Base-by-base conservation (phyloP, 257 asterid species). In the Phtheirospermum japonicum region DNA sequence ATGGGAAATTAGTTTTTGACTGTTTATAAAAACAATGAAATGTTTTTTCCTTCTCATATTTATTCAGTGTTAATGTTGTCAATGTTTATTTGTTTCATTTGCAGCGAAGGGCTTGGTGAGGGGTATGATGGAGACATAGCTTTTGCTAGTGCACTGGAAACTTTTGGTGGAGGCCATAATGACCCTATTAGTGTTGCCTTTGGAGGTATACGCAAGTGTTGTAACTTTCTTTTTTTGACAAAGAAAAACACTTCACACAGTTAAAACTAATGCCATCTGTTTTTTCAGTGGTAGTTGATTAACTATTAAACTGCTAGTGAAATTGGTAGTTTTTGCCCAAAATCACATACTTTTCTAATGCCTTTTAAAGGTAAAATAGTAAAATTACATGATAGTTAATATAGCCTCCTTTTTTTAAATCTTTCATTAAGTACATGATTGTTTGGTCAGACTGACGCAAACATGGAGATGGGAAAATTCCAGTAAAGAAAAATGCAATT, bases 21-120 rank as follows among this genome's bases (percentile, higher is more conserved):
- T 48, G 30, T 57, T 4, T 2, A 43, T 46, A n/a, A n/a, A n/a
- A n/a, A n/a, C n/a, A 16, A 46, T 7, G 53, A 46, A 17, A 6
- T 4, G 45, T 46, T 46, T 33, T 5, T 45, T 51, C 9, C 64
- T 37, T 48, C 20, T 23, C 46, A 40, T 4, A 18, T 30, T 10
- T 55, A 56, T 26, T 26, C 13, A 48, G 46, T 51, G n/a, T 37
- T 39, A 63, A 7, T 34, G 36, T 59, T 56, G 32, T 65, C 18
- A 49, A 46, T 58, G 28, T 42, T 61, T 49, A n/a, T 61, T 68
- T 73, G 65, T 71, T 66, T 54, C 59, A 57, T 56, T 64, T 73
- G 65, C 89, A 93, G 99, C 61, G 99, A 90, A 80, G 99, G 97
- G 68, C 96, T 94, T 33, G 99, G 99, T 64, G 99, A 94, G 85